Percentiles rank a stretch among this genome's conserved stretches.
These are phyloP conservation scores for Pseudogymnoascus sp. DNA, from an alignment of 2,329 filamentous ascomycete species.

Conservation along the genomic window DNA sequence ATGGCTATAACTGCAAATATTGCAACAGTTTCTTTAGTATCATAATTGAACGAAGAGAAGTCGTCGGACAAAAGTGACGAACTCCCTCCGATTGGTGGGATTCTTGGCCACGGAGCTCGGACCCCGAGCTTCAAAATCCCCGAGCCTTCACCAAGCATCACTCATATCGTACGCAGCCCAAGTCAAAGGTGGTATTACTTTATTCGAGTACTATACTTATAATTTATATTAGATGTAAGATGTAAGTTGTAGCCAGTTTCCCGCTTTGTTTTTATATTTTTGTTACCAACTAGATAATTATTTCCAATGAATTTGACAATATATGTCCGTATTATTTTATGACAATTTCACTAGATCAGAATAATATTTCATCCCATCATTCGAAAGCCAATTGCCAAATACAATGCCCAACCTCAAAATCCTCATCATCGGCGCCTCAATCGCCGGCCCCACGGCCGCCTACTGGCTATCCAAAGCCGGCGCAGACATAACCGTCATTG, in stretches of 20 bases:
- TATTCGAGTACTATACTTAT: not conserved
- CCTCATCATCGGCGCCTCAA: slow-evolving; percentile 29
- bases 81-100: slow-evolving; percentile 3
- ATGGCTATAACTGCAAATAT: not conserved
- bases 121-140: slow-evolving; percentile 8
- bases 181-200: not conserved
- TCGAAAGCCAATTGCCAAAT: not conserved
- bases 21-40: not conserved
- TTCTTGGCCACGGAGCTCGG: slow-evolving; percentile 1
- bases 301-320: not conserved
- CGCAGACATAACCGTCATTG: slow-evolving; percentile 32
- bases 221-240: not conserved
- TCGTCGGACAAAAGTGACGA: not conserved
- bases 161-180: not conserved
- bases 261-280: not conserved
- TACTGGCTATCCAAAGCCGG: slow-evolving; percentile 37
- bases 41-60: not conserved
- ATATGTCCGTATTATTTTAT: not conserved
- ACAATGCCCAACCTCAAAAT: slow-evolving; percentile 15
- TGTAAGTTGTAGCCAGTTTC: too few relatives aligned
- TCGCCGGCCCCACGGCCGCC: slow-evolving; percentile 24
- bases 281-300: not conserved
- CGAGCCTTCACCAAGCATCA: not conserved
- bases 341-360: not conserved
- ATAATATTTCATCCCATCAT: not conserved